Conservation (phyloP, 768 basidiomycete species). For the Suillus weaverae region DNA sequence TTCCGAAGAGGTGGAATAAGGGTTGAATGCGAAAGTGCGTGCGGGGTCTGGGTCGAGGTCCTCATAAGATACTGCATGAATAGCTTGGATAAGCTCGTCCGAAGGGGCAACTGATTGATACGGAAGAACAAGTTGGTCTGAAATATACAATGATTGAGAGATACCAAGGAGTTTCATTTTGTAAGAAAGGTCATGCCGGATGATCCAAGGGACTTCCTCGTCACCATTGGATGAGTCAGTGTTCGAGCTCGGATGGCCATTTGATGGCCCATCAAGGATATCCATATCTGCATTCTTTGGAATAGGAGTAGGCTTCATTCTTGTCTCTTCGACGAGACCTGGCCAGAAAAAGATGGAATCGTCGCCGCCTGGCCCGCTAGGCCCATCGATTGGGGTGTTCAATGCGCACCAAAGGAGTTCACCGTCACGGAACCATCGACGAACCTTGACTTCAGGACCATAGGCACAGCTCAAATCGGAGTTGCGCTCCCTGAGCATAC, state of each 20-base stretch:
- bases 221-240: slow-evolving; percentile 18
- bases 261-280: slow-evolving; percentile 5
- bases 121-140: slow-evolving; percentile 52
- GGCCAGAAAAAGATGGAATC: slow-evolving; percentile 73
- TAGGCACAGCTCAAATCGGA: slow-evolving; percentile 62
- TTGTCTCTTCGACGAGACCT: slow-evolving; percentile 61
- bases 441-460: slow-evolving; percentile 44
- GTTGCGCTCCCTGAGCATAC: slow-evolving; percentile 62
- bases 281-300: slow-evolving; percentile 22
- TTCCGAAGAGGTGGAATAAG: slow-evolving; percentile 23
- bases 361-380: slow-evolving; percentile 28
- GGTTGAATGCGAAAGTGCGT: slow-evolving; percentile 51
- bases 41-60: slow-evolving; percentile 43
- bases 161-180: slow-evolving; percentile 60
- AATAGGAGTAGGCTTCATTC: slow-evolving; percentile 43
- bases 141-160: slow-evolving; percentile 43
- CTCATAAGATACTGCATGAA: slow-evolving; percentile 38
- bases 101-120: slow-evolving; percentile 51
- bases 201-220: slow-evolving; percentile 50
- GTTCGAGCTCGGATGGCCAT: slow-evolving; percentile 10
- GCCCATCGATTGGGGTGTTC: slow-evolving; percentile 46
- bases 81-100: slow-evolving; percentile 47
- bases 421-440: slow-evolving; percentile 63
- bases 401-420: slow-evolving; percentile 75
- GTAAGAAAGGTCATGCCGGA: slow-evolving; percentile 60